Evolutionary conservation across 2,329 filamentous ascomycete species (phyloP), one percentile per base, ranked within the genome.

Genomic region (Eutypa lata): DNA sequence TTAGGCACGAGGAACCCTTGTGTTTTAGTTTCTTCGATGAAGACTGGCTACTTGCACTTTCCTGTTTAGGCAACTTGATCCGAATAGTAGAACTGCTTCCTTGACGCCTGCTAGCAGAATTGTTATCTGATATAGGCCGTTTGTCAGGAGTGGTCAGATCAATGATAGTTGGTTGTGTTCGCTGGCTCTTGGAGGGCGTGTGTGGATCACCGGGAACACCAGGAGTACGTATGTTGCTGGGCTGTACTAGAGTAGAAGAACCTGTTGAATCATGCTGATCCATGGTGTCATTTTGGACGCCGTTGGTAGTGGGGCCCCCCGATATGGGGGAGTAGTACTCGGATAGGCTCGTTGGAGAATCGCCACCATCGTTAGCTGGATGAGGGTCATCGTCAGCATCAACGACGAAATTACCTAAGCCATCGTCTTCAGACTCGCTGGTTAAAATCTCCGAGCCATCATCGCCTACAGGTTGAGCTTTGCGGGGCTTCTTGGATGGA

Each of bases 391-490:
- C 62, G 49, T 75, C 71, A n/a, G n/a, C n/a, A 18, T 71, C 61
- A 26, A 82, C 72, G 46, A 88, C 67, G 54, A 87, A 85, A 44
- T 73, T 69, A 4, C 72, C 68, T 19, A 76, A 40, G 19, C 2
- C 42, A 8, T 73, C 73, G 22, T 78, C 76, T 22, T 79, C 79
- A 19, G 71, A 77, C 55, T 72, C 73, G 55, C 77, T 81, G 2
- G 74, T 76, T n/a, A 84, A 59, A 8, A 76, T 53, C 47, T 84
- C 81, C 14, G 78, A 80, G 14, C 72, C 76, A 18, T 74, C 68
- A 13, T 68, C 69, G 16, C 59, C 58, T 24, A 52, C 47, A 7
- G 13, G 50, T 33, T 52, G 53, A 37, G 50, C 31, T 26, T 46
- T 53, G 47, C 47, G 62, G 53, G 42, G 57, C 24, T 50, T 61